Base-by-base conservation (phyloP, 805 yeast genomes). In the Candida awuae region DNA sequence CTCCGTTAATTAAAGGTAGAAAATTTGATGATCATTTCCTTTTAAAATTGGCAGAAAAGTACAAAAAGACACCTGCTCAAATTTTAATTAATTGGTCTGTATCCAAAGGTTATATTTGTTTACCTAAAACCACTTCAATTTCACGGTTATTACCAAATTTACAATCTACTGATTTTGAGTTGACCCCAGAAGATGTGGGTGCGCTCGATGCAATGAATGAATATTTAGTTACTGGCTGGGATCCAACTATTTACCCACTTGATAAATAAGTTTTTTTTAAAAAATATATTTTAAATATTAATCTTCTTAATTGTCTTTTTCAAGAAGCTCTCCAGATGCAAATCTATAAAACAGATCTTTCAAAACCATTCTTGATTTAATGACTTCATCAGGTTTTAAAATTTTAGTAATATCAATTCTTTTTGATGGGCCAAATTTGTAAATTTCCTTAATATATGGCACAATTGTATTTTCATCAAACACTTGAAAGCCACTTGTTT, bases 1-100 rank as follows among this genome's bases (percentile, higher is more conserved):
- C 79, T 14, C 84, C 86, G 12, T 64, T 79, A 52, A 77, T 80
- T 3, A 70, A 70, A 42, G 81, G 79, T 15, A 47, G 36, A 20
- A 68, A 64, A 47, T 50, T 74, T 21, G 48, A 57, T 35, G 78
- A 73, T 47, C 62, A 66, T 1, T 60, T 57, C 13, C 29, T 74
- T 7, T 19, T 59, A 4, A 59, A 54, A 25, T 62, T 80, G 39
- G 71, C 76, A 34, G 53, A 62, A 33, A 73, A 74, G 48, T 71
- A 68, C 39, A 59, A 62, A 4, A 63, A 67, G 21, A 52, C 75
- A 8, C 64, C 71, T 18, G 79, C 75, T 8, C 83, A 80, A 51
- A 67, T 81, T 17, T 59, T 81, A 44, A 63, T 81, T 35, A 69
- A 75, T 48, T 82, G 88, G 88, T 72, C 82, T 1, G 63, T 72